Evolutionary conservation across 805 yeast species (phyloP).

Genomic region (Starmera caribaea): DNA sequence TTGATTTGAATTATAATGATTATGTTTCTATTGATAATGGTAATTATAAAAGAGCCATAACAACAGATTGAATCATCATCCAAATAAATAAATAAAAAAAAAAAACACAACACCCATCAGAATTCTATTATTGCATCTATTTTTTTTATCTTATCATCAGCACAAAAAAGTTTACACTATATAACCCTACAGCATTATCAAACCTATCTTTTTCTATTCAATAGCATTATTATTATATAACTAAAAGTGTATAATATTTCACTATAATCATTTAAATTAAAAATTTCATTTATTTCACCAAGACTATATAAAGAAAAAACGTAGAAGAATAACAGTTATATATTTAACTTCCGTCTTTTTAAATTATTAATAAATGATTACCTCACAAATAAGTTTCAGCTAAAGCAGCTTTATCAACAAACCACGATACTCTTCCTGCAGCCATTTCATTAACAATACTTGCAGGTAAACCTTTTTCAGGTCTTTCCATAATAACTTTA

Average conservation of each 20-base stretch:
- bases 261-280: not conserved
- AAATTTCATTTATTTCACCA: not conserved
- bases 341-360: not conserved
- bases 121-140: too few species aligned
- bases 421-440: slow-evolving; percentile 96
- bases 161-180: too few species aligned
- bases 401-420: slow-evolving; percentile 90
- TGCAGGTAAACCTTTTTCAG: slow-evolving; percentile 92
- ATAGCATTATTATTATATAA: too few species aligned
- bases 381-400: slow-evolving; percentile 38
- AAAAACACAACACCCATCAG: not conserved
- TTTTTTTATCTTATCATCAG: too few species aligned
- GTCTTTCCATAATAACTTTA: slow-evolving; percentile 89
- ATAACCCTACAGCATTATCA: too few species aligned
- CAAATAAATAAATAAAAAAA: not conserved
- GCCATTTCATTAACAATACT: slow-evolving; percentile 91
- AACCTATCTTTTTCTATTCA: too few species aligned
- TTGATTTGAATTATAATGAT: not conserved
- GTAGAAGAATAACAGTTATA: not conserved
- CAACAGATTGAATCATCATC: not conserved
- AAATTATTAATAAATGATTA: slow-evolving; percentile 23
- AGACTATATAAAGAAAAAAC: not conserved
- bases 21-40: not conserved
- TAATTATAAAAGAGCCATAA: not conserved
- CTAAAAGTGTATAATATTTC: too few species aligned